Percentiles rank a stretch among this genome's conserved stretches.
Conservation (phyloP, 257 asterid genomes). For the Solanum lycopersicoides region DNA sequence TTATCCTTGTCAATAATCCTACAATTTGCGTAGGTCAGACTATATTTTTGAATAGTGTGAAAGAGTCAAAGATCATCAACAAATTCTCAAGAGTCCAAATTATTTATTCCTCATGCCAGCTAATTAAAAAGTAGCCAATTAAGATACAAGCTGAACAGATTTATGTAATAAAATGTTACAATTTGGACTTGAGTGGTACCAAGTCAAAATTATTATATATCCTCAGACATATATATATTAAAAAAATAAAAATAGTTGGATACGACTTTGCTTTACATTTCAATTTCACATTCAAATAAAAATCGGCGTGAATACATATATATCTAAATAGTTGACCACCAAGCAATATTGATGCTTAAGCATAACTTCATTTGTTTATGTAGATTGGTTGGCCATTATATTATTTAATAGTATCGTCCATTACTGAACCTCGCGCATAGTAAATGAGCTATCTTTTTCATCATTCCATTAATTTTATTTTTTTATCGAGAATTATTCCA, state of each 20-base stretch:
- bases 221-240: not conserved
- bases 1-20: not conserved
- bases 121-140: not conserved
- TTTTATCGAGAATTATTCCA: not conserved
- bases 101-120: not conserved
- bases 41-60: not conserved
- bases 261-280: not conserved
- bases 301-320: not conserved
- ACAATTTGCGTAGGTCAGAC: not conserved
- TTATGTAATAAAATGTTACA: not conserved
- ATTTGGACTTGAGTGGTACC: slow-evolving; percentile 9
- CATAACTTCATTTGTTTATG: not conserved
- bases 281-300: not conserved
- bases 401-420: not conserved
- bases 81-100: not conserved
- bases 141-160: not conserved
- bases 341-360: not conserved
- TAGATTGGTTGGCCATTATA: not conserved
- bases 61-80: not conserved
- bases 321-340: not conserved
- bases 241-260: not conserved
- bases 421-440: too few species aligned
- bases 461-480: not conserved
- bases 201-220: not conserved
- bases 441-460: not conserved